Evolutionary conservation across 768 basidiomycete species (phyloP).

Genomic region (Lenzites betulinus): DNA sequence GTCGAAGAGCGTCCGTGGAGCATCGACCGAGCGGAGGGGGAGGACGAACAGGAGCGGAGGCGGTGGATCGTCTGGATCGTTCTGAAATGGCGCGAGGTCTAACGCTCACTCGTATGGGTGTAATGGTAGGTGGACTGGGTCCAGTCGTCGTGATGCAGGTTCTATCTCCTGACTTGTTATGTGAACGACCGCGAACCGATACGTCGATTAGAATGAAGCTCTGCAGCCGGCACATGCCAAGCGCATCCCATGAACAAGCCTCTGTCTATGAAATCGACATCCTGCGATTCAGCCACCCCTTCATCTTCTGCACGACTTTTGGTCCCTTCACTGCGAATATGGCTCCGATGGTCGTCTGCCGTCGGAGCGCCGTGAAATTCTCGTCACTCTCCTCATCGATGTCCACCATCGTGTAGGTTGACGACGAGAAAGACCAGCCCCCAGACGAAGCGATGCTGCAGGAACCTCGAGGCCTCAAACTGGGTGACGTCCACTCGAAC

Average conservation of each 20-base stretch:
- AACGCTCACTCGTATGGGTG: background rate
- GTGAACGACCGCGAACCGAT: background rate
- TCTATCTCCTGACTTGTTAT: background rate
- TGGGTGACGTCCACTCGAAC: slow-evolving; percentile 19
- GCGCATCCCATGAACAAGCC: background rate
- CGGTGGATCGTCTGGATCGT: slow-evolving; percentile 72
- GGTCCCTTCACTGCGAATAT: background rate
- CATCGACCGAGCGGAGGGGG: slow-evolving; percentile 49
- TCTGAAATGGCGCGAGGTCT: slow-evolving; percentile 23
- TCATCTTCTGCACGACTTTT: slow-evolving; percentile 15
- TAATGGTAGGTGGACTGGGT: background rate
- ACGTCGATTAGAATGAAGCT: background rate
- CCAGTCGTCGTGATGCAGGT: background rate
- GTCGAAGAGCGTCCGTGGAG: slow-evolving; percentile 49
- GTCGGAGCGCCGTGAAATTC: background rate
- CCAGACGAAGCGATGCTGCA: background rate
- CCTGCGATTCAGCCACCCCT: slow-evolving; percentile 15
- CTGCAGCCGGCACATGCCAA: background rate
- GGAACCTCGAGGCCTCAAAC: background rate
- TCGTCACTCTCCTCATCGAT: slow-evolving; percentile 6
- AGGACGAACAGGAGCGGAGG: slow-evolving; percentile 69
- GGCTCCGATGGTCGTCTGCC: background rate
- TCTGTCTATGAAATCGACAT: slow-evolving; percentile 9
- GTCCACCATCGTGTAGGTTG: slow-evolving; percentile 7
- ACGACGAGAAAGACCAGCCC: slow-evolving; percentile 1